Conservation (phyloP, 106 monocot genomes). For the Narthecium ossifragum region DNA sequence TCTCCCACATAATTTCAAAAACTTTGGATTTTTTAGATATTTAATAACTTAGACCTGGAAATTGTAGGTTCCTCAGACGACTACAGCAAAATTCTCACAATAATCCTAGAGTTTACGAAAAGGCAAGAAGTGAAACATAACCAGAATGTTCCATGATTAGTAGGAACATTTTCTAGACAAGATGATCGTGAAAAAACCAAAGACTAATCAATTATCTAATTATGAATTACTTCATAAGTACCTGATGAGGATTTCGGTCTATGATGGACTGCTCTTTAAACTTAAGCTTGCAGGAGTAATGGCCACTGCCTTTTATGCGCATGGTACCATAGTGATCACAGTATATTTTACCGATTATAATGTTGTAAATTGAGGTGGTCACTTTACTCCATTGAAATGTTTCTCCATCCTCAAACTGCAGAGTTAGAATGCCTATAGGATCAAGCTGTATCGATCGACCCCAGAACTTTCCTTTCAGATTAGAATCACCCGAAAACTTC, state of each 20-base stretch:
- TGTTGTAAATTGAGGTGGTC: slow-evolving; percentile 92
- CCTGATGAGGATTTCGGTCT: slow-evolving; percentile 93
- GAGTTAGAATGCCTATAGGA: slow-evolving; percentile 81
- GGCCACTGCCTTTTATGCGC: slow-evolving; percentile 76
- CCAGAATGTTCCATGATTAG: too few species aligned
- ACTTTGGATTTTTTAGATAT: too few species aligned
- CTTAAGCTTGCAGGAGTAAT: slow-evolving; percentile 94
- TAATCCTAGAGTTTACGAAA: too few species aligned
- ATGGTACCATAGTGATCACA: slow-evolving; percentile 98
- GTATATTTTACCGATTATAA: slow-evolving; percentile 91
- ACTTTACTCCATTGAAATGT: slow-evolving; percentile 96
- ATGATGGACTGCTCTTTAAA: slow-evolving; percentile 96
- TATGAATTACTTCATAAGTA: slow-evolving; percentile 22
- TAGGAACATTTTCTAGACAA: too few species aligned
- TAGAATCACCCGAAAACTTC: slow-evolving; percentile 96
- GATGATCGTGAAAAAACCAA: too few species aligned
- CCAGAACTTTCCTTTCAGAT: slow-evolving; percentile 94
- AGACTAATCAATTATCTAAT: too few species aligned
- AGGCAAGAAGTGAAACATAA: too few species aligned
- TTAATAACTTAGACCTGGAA: too few species aligned
- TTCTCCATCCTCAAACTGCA: slow-evolving; percentile 92
- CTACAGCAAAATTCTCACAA: too few species aligned
- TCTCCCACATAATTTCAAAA: too few species aligned
- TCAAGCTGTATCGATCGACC: slow-evolving; percentile 95
- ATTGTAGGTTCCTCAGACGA: too few species aligned